These are phyloP conservation scores for Pseudogymnoascus sp. DNA, from an alignment of 2,329 filamentous ascomycete genomes.

Conservation along the genomic window DNA sequence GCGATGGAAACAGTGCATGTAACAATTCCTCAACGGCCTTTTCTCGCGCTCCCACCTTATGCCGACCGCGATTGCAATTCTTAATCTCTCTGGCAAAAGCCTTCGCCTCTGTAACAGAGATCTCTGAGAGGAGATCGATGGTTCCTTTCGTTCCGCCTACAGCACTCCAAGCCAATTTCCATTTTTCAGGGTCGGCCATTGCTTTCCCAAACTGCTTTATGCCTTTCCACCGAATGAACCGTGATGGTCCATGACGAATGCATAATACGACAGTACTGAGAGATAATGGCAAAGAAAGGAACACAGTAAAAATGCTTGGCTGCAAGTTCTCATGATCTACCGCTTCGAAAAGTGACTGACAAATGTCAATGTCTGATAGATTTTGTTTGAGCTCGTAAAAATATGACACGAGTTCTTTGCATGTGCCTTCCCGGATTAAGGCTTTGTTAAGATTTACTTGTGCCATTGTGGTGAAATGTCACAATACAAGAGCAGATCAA, in stretches of 20 bases:
- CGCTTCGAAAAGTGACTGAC: constrained; percentile 10
- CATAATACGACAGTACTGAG: constrained; percentile 7
- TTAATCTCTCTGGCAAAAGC: constrained; percentile 9
- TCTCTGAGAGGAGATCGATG: constrained; percentile 8
- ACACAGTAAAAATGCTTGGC: constrained; percentile 7
- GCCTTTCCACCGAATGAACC: constrained; percentile 8
- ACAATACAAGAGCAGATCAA: neutral
- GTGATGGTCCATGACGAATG: constrained; percentile 10
- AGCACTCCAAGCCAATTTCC: constrained; percentile 12
- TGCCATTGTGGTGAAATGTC: constrained; percentile 4
- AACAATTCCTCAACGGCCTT: constrained; percentile 14
- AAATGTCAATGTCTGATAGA: neutral
- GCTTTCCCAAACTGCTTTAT: constrained; percentile 14
- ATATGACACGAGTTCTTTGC: constrained; percentile 12
- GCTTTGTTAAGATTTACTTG: constrained; percentile 8
- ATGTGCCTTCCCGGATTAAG: constrained; percentile 9
- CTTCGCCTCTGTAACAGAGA: constrained; percentile 13
- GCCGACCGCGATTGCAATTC: constrained; percentile 6
- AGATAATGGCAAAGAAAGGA: constrained; percentile 8
- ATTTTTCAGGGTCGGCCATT: constrained; percentile 12
- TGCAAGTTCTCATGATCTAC: constrained; percentile 10
- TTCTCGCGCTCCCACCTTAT: constrained; percentile 9
- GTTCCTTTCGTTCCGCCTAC: constrained; percentile 13
- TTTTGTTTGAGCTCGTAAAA: constrained; percentile 11
- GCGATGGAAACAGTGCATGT: constrained; percentile 13